Base-by-base conservation (phyloP, 768 basidiomycete species). In the Leccinum uliginosum region DNA sequence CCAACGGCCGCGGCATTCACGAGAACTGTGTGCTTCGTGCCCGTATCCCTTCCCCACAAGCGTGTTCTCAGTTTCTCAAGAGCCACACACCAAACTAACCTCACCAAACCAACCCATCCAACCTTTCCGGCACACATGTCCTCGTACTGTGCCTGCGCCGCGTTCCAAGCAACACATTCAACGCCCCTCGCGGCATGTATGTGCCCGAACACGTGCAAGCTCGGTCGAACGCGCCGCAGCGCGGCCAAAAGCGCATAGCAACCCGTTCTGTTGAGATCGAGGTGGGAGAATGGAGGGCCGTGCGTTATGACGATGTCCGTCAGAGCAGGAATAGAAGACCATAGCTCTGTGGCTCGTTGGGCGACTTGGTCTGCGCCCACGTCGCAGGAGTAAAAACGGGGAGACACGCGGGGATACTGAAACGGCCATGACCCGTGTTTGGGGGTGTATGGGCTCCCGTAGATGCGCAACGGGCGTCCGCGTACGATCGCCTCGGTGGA, bases 381-480 rank as follows among this genome's bases (percentile, higher is more conserved):
- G 47, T 45, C 52, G 46, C 23, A 43, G 7, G 47, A 30, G 29
- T 49, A 43, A 1, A 15, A 12, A 10, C 40, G 43, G 10, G 54
- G 54, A 7, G 54, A 50, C 2, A 52, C 50, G 30, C 55, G 58
- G 12, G 55, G 58, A n/a, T 59, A 59, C 8, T 59, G 58, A 12
- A 58, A 59, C n/a, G 26, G 10, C 55, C 55, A 59, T 5, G 56
- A 44, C 2, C 51, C 58, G 12, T 59, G 40, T 43, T 52, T 52
- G 3, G 58, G 58, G 26, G 58, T 59, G 21, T 58, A 51, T 4
- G 56, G 56, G 26, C 58, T 59, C 14, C 58, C 58, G 34, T 52
- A 59, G 40, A 59, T 35, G 17, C 30, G 58, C 56, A 59, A 10
- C 3, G 19, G 30, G 17, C 29, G 47, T 27, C 47, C 58, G n/a